Evolutionary conservation across 192 early-diverging fungal species (phyloP), one percentile per base, ranked within the genome.

Genomic region (Coemansia sp.): DNA sequence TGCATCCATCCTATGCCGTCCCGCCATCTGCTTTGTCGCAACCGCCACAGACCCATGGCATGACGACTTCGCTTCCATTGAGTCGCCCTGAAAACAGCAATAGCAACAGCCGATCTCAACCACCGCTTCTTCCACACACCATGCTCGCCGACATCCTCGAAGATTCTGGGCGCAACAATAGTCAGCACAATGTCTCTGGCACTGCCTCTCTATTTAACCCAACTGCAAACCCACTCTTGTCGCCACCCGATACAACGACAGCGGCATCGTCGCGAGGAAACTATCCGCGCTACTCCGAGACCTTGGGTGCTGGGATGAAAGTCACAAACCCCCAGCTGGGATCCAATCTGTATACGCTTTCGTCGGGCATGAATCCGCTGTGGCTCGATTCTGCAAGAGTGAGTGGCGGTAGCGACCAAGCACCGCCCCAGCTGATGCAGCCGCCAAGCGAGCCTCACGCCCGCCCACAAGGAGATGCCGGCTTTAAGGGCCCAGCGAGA

Each of bases 141-240:
- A 67, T 77, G 65, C 65, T 77, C 8, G 68, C 74, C 1, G 74
- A 77, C 5, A 63, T 77, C 48, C 58, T 77, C 15, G 69, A 45
- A 33, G 65, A 67, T 14, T 41, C 73, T 8, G 42, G 47, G 10
- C 42, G 47, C 53, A 29, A 41, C 20, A 50, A 20, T n/a, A n/a
- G n/a, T 22, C 45, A 36, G 47, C 3, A 29, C 29, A 11, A 37
- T 48, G 50, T n/a, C 37, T 13, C 62, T 9, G 62, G 45, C 48
- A 58, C 63, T 0, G 41, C 72, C 29, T 75, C 67, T 38, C 59
- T 75, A 41, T 75, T 75, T 17, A 56, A 69, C 22, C 48, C 57
- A 34, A 41, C 33, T 25, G 56, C 45, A 23, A 57, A 48, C 41
- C 41, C 63, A 25, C 54, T 64, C 42, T 38, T 65, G 47, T 25